Conservation (phyloP, 2,329 filamentous ascomycete genomes). For the Cordyceps tenuipes region DNA sequence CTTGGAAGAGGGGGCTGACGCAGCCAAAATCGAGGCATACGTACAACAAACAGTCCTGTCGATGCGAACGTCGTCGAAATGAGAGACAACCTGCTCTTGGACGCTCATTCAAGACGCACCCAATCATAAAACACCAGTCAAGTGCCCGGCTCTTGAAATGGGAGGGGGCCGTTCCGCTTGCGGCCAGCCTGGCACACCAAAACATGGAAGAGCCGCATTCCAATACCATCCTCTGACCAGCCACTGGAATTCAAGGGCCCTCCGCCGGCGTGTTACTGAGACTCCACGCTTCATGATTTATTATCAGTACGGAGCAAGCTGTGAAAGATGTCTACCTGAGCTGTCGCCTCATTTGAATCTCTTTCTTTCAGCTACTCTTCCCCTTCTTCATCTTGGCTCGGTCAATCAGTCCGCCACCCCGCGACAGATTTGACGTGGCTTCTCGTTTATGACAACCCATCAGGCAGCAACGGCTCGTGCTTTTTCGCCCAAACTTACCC, state of each 20-base stretch:
- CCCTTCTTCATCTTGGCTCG: neutral
- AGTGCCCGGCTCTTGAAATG: neutral
- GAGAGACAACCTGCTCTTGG: constrained; percentile 2
- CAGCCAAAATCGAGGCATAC: neutral
- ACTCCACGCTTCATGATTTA: neutral
- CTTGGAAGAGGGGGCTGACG: neutral
- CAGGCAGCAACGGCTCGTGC: neutral
- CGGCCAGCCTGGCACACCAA: neutral
- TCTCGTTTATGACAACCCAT: neutral
- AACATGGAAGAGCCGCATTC: constrained; percentile 1
- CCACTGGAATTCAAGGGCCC: constrained; percentile 7
- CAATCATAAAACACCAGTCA: neutral
- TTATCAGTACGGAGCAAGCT: no score
- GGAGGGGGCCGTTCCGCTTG: neutral
- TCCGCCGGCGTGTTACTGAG: neutral
- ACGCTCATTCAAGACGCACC: neutral
- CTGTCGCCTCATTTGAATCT: neutral
- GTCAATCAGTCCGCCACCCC: neutral
- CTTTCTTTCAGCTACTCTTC: neutral
- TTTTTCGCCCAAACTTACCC: neutral
- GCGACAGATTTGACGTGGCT: neutral
- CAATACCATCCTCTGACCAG: constrained; percentile 4
- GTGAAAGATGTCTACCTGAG: neutral
- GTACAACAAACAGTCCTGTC: neutral
- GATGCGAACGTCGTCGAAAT: neutral